Evolutionary conservation across 257 asterid genomes (phyloP), one percentile per base, ranked within the genome.

Genomic region (Solanum chaucha): DNA sequence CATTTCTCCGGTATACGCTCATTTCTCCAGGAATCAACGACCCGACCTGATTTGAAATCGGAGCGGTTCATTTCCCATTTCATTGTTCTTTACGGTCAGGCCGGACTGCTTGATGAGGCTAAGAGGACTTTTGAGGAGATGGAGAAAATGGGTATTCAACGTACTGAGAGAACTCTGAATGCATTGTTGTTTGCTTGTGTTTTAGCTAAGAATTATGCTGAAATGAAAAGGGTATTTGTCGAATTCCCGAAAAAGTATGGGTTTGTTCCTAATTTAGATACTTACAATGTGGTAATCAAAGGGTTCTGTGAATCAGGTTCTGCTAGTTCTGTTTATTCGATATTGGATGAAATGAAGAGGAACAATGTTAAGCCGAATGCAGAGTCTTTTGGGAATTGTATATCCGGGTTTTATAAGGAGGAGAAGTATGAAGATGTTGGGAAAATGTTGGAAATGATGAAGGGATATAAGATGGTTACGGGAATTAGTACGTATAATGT

Each of bases 281-380:
- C 96, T 4, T 97, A 93, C 40, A 95, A 97, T 88, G 88, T 93
- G 12, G 85, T 93, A 80, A 88, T 97, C 68, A 94, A 93, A 90
- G 99, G 98, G 70, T 90, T 96, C 55, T 93, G 96, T 87, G 91
- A 86, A 82, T 94, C 96, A 7, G 95, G 97, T 34, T 88, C 94
- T 13, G 85, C 97, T 1, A 94, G 83, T 61, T 85, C 91, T 65
- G 93, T 93, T 3, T 93, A 93, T 90, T 90, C 98, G 7, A 44
- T 97, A n/a, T 74, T 97, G 78, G 93, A 92, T 30, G 98, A 96
- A 88, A 97, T 97, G 99, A 92, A 85, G 77, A 92, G 94, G 90
- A 95, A 91, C 85, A 73, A 92, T 0, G 86, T 95, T 11, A 93
- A 86, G 87, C 97, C 99, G 1, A 91, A 91, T 48, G 81, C 41